These are phyloP conservation scores for Ophiostoma novo-ulmi DNA, from an alignment of 2,329 filamentous ascomycete genomes.

Conservation along the genomic window DNA sequence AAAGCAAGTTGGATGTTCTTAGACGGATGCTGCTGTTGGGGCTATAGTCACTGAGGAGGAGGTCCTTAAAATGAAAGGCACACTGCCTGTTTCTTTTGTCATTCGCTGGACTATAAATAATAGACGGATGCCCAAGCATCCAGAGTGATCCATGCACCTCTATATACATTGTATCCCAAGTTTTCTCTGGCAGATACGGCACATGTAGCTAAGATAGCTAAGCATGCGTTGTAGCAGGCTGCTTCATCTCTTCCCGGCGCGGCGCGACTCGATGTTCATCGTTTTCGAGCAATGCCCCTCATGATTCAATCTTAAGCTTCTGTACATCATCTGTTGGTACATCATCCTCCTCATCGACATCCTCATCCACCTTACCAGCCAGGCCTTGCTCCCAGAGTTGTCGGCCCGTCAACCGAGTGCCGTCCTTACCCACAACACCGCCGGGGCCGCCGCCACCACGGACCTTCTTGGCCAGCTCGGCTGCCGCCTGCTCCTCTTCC, in stretches of 20 bases:
- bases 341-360: constrained; percentile 63
- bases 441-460: constrained; percentile 17
- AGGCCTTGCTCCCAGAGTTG: constrained; percentile 76
- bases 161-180: not conserved
- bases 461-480: constrained; percentile 67
- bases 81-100: not conserved
- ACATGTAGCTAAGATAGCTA: not conserved
- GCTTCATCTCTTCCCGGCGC: not conserved
- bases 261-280: too few relatives aligned
- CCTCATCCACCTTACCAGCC: constrained; percentile 61
- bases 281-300: not conserved
- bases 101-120: not conserved
- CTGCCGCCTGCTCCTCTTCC: constrained; percentile 70
- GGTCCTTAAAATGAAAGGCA: not conserved
- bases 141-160: not conserved
- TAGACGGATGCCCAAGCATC: not conserved
- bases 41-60: not conserved
- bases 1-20: not conserved
- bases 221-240: not conserved
- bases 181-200: not conserved
- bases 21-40: not conserved
- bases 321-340: constrained; percentile 58
- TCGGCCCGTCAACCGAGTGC: constrained; percentile 64
- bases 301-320: constrained; percentile 63
- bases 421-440: constrained; percentile 64